A percentile compares a stretch with the other conserved stretches of the same genome.
Conservation (phyloP, 306 rosid genomes). For the Bauhinia variegata region DNA sequence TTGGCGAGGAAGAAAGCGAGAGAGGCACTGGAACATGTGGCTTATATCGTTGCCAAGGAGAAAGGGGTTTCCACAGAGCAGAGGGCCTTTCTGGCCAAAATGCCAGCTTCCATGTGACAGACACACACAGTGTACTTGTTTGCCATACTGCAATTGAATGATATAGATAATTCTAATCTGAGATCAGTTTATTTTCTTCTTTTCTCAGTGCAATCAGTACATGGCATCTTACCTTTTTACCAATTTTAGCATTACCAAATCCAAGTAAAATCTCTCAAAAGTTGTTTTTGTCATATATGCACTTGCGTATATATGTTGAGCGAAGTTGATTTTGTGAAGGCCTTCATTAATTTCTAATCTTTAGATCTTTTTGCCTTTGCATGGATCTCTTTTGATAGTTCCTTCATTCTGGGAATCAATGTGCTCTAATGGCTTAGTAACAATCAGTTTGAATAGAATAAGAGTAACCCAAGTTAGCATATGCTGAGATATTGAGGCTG, state of each 20-base stretch:
- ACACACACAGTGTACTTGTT: conserved; percentile 26
- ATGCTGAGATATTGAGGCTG: too few relatives aligned
- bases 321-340: not conserved
- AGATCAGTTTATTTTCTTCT: conserved; percentile 13
- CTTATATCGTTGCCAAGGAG: conserved; percentile 39
- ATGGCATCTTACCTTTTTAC: conserved; percentile 3
- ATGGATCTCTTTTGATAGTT: not conserved
- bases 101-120: conserved; percentile 13
- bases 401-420: too few relatives aligned
- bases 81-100: conserved; percentile 12
- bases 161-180: conserved; percentile 9
- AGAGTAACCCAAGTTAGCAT: conserved; percentile 7
- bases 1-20: conserved; percentile 60
- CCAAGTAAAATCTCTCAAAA: conserved; percentile 4
- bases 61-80: not conserved
- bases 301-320: not conserved
- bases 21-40: conserved; percentile 59
- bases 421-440: not conserved
- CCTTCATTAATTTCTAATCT: conserved; percentile 11
- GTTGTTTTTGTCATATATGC: not conserved
- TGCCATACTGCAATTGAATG: conserved; percentile 27
- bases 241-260: conserved; percentile 6
- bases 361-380: not conserved
- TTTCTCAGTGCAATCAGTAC: conserved; percentile 13
- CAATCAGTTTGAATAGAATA: not conserved